Evolutionary conservation across 306 rosid species (phyloP).

Genomic region (Coriaria nepalensis): DNA sequence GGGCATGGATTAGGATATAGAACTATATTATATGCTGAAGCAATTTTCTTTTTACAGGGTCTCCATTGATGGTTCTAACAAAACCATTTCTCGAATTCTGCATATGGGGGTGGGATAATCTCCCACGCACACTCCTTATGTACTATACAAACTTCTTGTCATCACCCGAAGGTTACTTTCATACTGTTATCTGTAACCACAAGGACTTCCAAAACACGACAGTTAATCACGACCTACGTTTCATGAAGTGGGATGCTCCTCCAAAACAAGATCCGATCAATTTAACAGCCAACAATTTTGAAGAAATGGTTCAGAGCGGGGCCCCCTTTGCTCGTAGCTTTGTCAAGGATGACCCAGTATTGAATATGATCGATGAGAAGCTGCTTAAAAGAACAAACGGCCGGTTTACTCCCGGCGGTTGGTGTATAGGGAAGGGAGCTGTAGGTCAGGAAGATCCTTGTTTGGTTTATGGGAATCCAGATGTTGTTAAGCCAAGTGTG

Average conservation of each 20-base stretch:
- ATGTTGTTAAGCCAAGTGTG: slow-evolving; percentile 47
- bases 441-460: slow-evolving; percentile 33
- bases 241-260: slow-evolving; percentile 56
- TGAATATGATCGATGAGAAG: slow-evolving; percentile 49
- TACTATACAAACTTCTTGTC: slow-evolving; percentile 69
- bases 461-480: slow-evolving; percentile 35
- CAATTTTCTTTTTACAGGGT: slow-evolving; percentile 35
- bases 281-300: slow-evolving; percentile 43
- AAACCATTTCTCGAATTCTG: slow-evolving; percentile 65
- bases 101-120: slow-evolving; percentile 87
- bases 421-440: slow-evolving; percentile 50
- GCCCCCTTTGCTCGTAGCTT: slow-evolving; percentile 63
- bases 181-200: slow-evolving; percentile 75
- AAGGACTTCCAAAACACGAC: slow-evolving; percentile 89
- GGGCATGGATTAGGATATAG: no score
- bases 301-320: slow-evolving; percentile 56
- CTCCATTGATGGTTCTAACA: slow-evolving; percentile 58
- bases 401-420: slow-evolving; percentile 54
- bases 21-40: neutral
- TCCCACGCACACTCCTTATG: slow-evolving; percentile 83
- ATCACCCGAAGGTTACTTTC: slow-evolving; percentile 84
- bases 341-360: slow-evolving; percentile 48
- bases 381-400: slow-evolving; percentile 40
- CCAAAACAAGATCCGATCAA: slow-evolving; percentile 53
- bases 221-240: slow-evolving; percentile 65